These are phyloP conservation scores for Hypoxylon sp. DNA, from an alignment of 2,329 filamentous ascomycete species.

Conservation along the genomic window DNA sequence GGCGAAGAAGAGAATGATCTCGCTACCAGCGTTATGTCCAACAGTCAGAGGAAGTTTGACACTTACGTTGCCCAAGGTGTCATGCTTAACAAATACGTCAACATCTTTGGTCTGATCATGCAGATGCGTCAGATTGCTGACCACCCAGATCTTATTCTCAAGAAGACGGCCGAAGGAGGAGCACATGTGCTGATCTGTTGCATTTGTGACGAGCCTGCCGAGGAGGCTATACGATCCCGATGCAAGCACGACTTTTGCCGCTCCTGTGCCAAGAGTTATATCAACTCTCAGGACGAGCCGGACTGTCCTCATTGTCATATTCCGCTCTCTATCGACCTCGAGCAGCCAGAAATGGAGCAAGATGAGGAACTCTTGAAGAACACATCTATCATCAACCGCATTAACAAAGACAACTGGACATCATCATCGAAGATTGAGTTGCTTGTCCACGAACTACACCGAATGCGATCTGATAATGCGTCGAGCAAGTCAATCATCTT, in stretches of 20 bases:
- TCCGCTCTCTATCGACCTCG: constrained; percentile 85
- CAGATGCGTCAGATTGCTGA: constrained; percentile 98
- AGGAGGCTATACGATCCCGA: constrained; percentile 90
- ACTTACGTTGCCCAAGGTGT: constrained; percentile 96
- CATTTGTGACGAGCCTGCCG: constrained; percentile 95
- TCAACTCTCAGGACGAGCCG: constrained; percentile 77
- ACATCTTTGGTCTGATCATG: constrained; percentile 99
- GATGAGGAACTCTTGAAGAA: constrained; percentile 89
- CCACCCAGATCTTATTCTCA: constrained; percentile 91
- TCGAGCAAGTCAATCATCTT: constrained; percentile 98
- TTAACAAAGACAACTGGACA: constrained; percentile 99
- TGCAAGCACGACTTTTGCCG: constrained; percentile 95
- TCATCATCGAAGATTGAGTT: constrained; percentile 98
- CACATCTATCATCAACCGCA: constrained; percentile 96
- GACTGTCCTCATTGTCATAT: constrained; percentile 95
- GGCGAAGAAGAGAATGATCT: constrained; percentile 96
- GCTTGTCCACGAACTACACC: constrained; percentile 92
- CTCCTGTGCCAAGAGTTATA: constrained; percentile 79
- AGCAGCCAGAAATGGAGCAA: constrained; percentile 94
- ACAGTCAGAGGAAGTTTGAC: constrained; percentile 86
- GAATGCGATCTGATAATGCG: constrained; percentile 88
- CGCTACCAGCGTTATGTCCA: constrained; percentile 94
- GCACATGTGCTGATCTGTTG: constrained; percentile 92
- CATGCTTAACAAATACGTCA: constrained; percentile 96
- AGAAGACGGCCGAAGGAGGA: constrained; percentile 84